These are phyloP conservation scores for Haberlea rhodopensis DNA, from an alignment of 257 asterid genomes.

Conservation along the genomic window DNA sequence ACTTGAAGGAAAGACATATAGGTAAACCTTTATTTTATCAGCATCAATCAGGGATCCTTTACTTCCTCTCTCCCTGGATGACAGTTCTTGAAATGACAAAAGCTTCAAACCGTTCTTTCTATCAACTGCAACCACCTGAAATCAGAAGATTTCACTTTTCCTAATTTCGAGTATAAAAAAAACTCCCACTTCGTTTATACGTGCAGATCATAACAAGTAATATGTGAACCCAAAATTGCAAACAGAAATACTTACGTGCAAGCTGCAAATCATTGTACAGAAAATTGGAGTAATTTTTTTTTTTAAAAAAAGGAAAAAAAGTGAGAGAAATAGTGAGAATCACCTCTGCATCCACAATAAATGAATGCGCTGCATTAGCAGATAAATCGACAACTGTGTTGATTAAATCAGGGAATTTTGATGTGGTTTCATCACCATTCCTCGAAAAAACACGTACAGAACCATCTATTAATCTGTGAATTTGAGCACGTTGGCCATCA, in stretches of 20 bases:
- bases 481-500: conserved; percentile 96
- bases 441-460: conserved; percentile 74
- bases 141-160: conserved; percentile 19
- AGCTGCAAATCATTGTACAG: not conserved
- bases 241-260: conserved; percentile 4
- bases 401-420: conserved; percentile 74
- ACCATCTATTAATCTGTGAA: conserved; percentile 72
- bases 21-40: conserved; percentile 73
- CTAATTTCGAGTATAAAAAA: not conserved
- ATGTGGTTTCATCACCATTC: conserved; percentile 87
- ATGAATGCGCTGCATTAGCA: conserved; percentile 43
- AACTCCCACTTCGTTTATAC: conserved; percentile 19
- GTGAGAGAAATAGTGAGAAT: conserved; percentile 22
- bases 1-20: conserved; percentile 17
- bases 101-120: conserved; percentile 65
- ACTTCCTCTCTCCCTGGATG: conserved; percentile 93
- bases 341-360: conserved; percentile 90
- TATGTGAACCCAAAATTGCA: conserved; percentile 22
- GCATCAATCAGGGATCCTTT: conserved; percentile 61
- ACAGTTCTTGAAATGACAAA: conserved; percentile 87
- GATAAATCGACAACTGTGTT: conserved; percentile 56
- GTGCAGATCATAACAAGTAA: conserved; percentile 23
- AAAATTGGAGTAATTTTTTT: not conserved
- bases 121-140: conserved; percentile 87
- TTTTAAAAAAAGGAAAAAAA: conserved; percentile 14